Evolutionary conservation across 306 rosid genomes (phyloP), one percentile per base, ranked within the genome.

Genomic region (Urtica urens): DNA sequence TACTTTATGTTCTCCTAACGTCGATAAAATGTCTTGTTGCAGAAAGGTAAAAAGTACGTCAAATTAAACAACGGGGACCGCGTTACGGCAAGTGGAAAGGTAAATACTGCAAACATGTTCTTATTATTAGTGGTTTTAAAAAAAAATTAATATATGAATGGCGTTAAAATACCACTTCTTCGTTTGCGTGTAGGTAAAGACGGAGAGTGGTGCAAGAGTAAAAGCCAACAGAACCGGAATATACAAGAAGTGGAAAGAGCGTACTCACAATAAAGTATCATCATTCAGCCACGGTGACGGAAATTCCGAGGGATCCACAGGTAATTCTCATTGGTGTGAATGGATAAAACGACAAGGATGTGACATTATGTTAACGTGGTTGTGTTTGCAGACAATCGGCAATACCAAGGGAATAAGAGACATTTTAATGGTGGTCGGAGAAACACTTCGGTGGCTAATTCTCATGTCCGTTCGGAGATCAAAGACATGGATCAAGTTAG

Each of bases 51-150:
- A 63, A 88, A 88, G 68, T 84, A 72, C 67, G 67, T 88, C 72
- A 88, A 88, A 71, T 66, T 88, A 62, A 88, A 81, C 61, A 77
- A 69, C 45, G 86, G 90, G 2, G 97, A 88, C 7, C 93, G 86
- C 7, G 84, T 88, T 66, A 77, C 84, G 47, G 95, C 97, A 47
- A 88, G 76, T 62, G 97, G 97, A 70, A 88, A 88, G 93, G 95
- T 88, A 76, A 28, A 35, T 35, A 10, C 5, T 35, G 2, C n/a
- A 35, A 10, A 4, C 40, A 14, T n/a, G n/a, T n/a, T n/a, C n/a
- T n/a, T n/a, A n/a, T n/a, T n/a, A n/a, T n/a, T n/a, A n/a, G n/a
- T n/a, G n/a, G n/a, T n/a, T n/a, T n/a, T n/a, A n/a, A n/a, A n/a
- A n/a, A n/a, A n/a, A n/a, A n/a, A n/a, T n/a, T n/a, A n/a, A n/a